Percentiles rank a stretch among this genome's conserved stretches.
These are phyloP conservation scores for Colletotrichum spinosum DNA, from an alignment of 2,329 filamentous ascomycete genomes.

Conservation along the genomic window DNA sequence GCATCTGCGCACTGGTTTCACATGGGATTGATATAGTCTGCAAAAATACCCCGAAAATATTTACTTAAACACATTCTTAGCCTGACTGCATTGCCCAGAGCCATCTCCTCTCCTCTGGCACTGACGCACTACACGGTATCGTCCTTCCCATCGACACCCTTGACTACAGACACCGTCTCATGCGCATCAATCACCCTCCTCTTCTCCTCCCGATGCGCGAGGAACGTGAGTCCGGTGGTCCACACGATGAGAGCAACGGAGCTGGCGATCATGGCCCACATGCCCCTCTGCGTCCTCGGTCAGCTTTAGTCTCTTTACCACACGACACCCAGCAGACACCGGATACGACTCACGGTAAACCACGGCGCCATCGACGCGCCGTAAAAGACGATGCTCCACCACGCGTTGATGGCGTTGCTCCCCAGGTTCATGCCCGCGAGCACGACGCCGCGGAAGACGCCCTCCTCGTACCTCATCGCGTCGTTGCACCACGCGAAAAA, in stretches of 20 bases:
- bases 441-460: conserved; percentile 72
- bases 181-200: conserved; percentile 25
- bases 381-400: conserved; percentile 81
- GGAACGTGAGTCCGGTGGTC: conserved; percentile 65
- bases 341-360: conserved; percentile 64
- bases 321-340: conserved; percentile 17
- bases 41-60: too few relatives aligned
- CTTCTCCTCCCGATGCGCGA: conserved; percentile 42
- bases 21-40: too few relatives aligned
- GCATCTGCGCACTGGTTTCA: too few relatives aligned
- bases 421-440: conserved; percentile 79
- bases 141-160: conserved; percentile 19
- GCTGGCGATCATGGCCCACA: conserved; percentile 79
- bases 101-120: too few relatives aligned
- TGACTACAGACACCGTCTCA: conserved; percentile 17
- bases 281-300: conserved; percentile 61
- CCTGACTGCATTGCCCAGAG: too few relatives aligned
- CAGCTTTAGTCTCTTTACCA: neutral
- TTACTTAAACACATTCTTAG: too few relatives aligned
- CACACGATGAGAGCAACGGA: conserved; percentile 70
- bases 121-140: conserved; percentile 17
- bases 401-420: conserved; percentile 76
- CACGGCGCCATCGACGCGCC: conserved; percentile 73
- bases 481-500: conserved; percentile 85
- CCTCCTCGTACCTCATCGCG: conserved; percentile 72